These are phyloP conservation scores for Hypoxylon rubiginosum DNA, from an alignment of 2,329 filamentous ascomycete genomes.

Conservation along the genomic window DNA sequence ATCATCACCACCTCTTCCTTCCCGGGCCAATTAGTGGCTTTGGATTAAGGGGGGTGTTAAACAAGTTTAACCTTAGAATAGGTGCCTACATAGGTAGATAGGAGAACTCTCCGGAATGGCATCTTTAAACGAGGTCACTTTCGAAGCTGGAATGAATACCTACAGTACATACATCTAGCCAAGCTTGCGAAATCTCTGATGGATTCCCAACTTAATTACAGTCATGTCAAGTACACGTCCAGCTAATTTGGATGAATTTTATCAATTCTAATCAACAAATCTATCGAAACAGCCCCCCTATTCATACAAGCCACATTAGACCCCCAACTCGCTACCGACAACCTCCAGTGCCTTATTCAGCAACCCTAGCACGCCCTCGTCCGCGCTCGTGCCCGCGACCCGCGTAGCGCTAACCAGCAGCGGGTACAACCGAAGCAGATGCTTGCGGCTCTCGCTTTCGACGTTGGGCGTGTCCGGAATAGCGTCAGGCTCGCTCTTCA, in stretches of 20 bases:
- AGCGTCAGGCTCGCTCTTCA: slow-evolving; percentile 78
- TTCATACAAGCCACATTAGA: slow-evolving; percentile 39
- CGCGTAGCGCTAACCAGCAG: slow-evolving; percentile 75
- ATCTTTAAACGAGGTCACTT: not conserved
- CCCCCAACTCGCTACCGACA: slow-evolving; percentile 70
- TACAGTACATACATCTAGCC: no score
- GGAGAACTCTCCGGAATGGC: not conserved
- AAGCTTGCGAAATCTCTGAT: no score
- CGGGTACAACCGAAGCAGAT: slow-evolving; percentile 85
- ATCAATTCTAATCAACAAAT: not conserved
- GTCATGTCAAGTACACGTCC: no score
- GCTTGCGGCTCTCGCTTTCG: slow-evolving; percentile 74
- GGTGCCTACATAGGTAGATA: not conserved
- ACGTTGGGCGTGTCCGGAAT: slow-evolving; percentile 70
- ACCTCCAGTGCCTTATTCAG: slow-evolving; percentile 72
- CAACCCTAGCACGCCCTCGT: slow-evolving; percentile 70
- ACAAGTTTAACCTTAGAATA: not conserved
- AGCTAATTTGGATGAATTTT: not conserved
- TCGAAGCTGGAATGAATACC: no score
- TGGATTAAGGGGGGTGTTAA: not conserved
- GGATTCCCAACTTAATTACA: no score
- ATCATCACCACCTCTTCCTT: not conserved
- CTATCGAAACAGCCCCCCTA: not conserved
- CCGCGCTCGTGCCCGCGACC: slow-evolving; percentile 69
- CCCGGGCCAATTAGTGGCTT: not conserved